A percentile compares a stretch with the other conserved stretches of the same genome.
These are phyloP conservation scores for Rhodotorula kratochvilovae DNA, from an alignment of 768 basidiomycete species.

Conservation along the genomic window DNA sequence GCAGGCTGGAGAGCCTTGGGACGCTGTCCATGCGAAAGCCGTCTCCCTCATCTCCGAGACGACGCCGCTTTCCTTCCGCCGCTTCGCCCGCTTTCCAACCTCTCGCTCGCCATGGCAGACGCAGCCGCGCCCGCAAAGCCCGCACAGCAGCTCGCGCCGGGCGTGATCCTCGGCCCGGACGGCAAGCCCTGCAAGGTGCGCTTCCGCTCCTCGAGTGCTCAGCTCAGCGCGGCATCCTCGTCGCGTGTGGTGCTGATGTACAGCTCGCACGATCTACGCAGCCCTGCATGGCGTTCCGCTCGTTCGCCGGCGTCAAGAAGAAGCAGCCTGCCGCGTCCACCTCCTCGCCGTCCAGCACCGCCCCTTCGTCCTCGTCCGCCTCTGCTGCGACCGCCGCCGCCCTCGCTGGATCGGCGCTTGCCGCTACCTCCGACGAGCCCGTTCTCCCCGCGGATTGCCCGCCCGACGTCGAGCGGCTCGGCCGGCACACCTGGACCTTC, in stretches of 20 bases:
- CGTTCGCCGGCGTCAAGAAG: constrained; percentile 56
- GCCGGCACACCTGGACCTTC: constrained; percentile 93
- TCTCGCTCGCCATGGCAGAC: neutral
- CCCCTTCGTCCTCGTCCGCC: constrained; percentile 43
- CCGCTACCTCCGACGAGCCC: constrained; percentile 15
- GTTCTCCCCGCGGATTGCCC: constrained; percentile 60
- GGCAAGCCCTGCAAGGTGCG: constrained; percentile 95
- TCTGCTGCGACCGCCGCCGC: neutral
- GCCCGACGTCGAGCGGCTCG: constrained; percentile 81
- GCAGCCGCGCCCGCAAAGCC: neutral
- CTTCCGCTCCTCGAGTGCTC: neutral
- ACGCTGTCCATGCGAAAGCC: too few relatives aligned
- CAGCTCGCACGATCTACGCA: constrained; percentile 16
- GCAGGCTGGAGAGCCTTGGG: too few relatives aligned
- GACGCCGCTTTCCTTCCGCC: too few relatives aligned
- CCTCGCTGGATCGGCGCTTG: constrained; percentile 39
- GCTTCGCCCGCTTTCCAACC: too few relatives aligned
- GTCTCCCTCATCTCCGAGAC: too few relatives aligned
- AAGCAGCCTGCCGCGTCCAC: constrained; percentile 12
- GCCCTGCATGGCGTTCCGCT: constrained; percentile 62
- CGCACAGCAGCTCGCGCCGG: constrained; percentile 13
- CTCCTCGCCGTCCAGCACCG: neutral
- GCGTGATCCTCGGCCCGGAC: constrained; percentile 76
- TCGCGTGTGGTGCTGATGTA: neutral
- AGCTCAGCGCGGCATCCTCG: neutral